Evolutionary conservation across 805 yeast genomes (phyloP).

Genomic region (Limtongia smithiae): DNA sequence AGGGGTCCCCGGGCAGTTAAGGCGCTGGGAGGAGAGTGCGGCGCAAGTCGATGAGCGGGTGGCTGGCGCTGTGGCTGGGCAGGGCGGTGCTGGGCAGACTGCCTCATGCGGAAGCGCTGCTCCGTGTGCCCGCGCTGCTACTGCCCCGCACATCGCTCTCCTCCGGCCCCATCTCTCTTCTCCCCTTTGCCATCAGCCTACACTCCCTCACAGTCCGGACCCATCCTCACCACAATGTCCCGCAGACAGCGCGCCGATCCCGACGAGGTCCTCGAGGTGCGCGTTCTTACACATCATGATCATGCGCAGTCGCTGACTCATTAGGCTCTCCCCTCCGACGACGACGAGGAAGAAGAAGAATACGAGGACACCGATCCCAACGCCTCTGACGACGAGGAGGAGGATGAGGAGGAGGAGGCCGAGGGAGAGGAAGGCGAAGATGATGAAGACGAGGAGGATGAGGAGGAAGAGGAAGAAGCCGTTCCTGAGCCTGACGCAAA

Average conservation of each 20-base stretch:
- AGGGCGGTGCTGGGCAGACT: neutral
- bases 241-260: constrained; percentile 27
- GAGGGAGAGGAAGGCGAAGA: constrained; percentile 20
- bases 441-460: constrained; percentile 4
- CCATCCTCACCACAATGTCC: constrained; percentile 10
- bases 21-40: too few relatives aligned
- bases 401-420: constrained; percentile 25
- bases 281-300: neutral
- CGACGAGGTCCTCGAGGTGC: constrained; percentile 28
- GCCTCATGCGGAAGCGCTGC: constrained; percentile 8
- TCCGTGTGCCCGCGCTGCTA: constrained; percentile 2
- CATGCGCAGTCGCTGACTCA: neutral
- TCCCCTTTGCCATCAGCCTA: too few relatives aligned
- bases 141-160: too few relatives aligned
- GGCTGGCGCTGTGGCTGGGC: too few relatives aligned
- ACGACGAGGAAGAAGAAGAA: constrained; percentile 27
- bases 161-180: too few relatives aligned
- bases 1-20: too few relatives aligned
- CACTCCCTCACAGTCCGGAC: too few relatives aligned
- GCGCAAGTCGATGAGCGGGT: too few relatives aligned
- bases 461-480: neutral
- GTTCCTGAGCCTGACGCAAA: too few relatives aligned
- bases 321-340: constrained; percentile 29
- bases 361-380: constrained; percentile 29
- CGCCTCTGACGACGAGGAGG: constrained; percentile 23